Evolutionary conservation across 1,139 yeast species (phyloP), one percentile per base, ranked within the genome.

Genomic region (Suhomyces ambrosiae): DNA sequence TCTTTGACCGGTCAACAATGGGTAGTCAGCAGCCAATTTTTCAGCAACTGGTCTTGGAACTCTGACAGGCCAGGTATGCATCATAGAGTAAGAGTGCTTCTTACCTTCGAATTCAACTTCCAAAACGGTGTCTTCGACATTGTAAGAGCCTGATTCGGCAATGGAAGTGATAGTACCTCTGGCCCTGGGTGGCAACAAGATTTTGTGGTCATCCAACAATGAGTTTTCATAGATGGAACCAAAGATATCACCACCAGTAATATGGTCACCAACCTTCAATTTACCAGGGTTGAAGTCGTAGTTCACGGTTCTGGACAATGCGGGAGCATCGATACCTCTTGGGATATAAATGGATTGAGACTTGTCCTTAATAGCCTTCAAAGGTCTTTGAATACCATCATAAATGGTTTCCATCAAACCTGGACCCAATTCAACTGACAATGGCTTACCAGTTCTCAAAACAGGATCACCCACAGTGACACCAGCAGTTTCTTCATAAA

Each of bases 1-100:
- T 77, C 98, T 87, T 74, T 92, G 99, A 56, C 99, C 99, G 23
- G 99, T 92, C 57, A 92, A 78, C 56, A 94, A 78, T 41, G 99
- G 99, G 64, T 85, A 80, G 65, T 90, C 92, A 32, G 98, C 97
- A 42, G 95, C 71, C 48, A 88, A 71, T 63, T 90, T 89, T 63
- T 88, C 95, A 38, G 97, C 86, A 35, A 90, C 97, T 13, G 99
- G 98, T 71, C 99, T 86, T 54, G 98, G 97, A 32, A 89, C 96
- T 77, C 99, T 89, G 45, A 92, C 98, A 19, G 99, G 98, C 99
- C 99, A 92, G 30, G 96, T 84, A 66, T 92, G 98, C 85, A 81
- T 88, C 97, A 94, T 89, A 36, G 95, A 76, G 72, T 87, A 90
- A 35, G 79, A 75, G 52, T 75, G 77, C 54, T 78, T 86, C 61